Evolutionary conservation across 805 yeast species (phyloP), one percentile per base, ranked within the genome.

Genomic region (Maudiozyma barnettii): DNA sequence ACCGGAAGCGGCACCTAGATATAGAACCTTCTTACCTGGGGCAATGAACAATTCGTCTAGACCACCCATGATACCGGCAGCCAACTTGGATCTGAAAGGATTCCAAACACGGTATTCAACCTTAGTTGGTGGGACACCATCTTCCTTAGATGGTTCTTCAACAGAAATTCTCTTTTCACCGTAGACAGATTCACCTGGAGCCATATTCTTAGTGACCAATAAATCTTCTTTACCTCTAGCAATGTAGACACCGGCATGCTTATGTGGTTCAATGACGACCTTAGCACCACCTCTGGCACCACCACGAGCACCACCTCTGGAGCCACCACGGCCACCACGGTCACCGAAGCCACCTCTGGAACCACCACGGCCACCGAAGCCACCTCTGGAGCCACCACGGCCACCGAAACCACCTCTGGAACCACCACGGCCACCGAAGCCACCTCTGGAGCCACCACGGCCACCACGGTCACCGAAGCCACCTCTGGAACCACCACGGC

Each of bases 61-160:
- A 84, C 99, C 99, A 75, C 99, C 99, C 88, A 93, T 86, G 59
- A 93, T 87, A 85, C 99, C 99, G 54, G 99, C 99, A 68, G 99
- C 99, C 75, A 93, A 77, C 80, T 93, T 93, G 51, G 98, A 91
- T 82, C 99, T 85, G 85, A 93, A 93, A 54, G 99, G 99, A 75
- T 93, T 93, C 99, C 99, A 93, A 59, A 93, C 99, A 80, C 99
- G 90, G 82, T 93, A 93, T 77, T 93, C 99, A 52, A 82, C 79
- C 78, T 93, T 93, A 65, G 97, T 89, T 56, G 93, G 81, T 58
- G 93, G 86, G 50, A 82, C 86, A 65, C 84, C 84, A 64, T 84
- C 95, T 66, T 84, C 95, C 63, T 75, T 79, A 49, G 91, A 79
- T 56, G 97, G 95, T 67, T 86, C 96, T 69, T 93, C 99, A 52